Base-by-base conservation (phyloP, 371 early-diverging fungal genomes). In the Rhizomucor miehei region DNA sequence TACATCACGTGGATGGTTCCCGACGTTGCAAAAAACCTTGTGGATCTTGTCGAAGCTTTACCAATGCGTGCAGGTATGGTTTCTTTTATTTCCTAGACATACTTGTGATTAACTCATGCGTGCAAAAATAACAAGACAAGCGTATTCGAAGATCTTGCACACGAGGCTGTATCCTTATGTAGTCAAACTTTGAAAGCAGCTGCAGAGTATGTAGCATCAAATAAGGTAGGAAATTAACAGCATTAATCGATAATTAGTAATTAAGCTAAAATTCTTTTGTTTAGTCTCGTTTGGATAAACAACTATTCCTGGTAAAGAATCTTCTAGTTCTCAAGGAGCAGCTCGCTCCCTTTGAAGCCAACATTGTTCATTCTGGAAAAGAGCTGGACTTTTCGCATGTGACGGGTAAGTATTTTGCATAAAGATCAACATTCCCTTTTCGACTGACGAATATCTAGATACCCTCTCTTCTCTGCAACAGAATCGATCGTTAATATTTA, bases 31-130 rank as follows among this genome's bases (percentile, higher is more conserved):
- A 60, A 81, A 84, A 57, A 89, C 91, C 3, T 71, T 92, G 10
- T 89, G 88, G 80, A 64, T 91, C 19, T 66, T 92, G 19, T 83
- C 88, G n/a, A 90, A 90, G 67, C 73, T 92, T 16, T 90, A 90
- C 57, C 81, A 79, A 25, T 80, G 82, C 48, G 83, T 92, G 10
- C 85, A 87, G 59, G 88, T 88, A 66, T 39, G 64, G 56, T 8
- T 3, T 8, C 19, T 29, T 19, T 36, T 29, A 10, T 8, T 25
- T 25, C 36, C 37, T n/a, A 23, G 37, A 38, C 1, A 37, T 2
- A 38, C 0, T 19, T 37, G 25, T n/a, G 49, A 29, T 60, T 21
- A 44, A 13, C 17, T 16, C 36, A 21, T 29, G 41, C 36, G 29
- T 43, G 1, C 35, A 40, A 23, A 34, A 46, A 5, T 17, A n/a